Percentiles rank a stretch among this genome's conserved stretches.
Evolutionary conservation across 106 monocot species (phyloP).

Genomic region (Ottelia alismoides): DNA sequence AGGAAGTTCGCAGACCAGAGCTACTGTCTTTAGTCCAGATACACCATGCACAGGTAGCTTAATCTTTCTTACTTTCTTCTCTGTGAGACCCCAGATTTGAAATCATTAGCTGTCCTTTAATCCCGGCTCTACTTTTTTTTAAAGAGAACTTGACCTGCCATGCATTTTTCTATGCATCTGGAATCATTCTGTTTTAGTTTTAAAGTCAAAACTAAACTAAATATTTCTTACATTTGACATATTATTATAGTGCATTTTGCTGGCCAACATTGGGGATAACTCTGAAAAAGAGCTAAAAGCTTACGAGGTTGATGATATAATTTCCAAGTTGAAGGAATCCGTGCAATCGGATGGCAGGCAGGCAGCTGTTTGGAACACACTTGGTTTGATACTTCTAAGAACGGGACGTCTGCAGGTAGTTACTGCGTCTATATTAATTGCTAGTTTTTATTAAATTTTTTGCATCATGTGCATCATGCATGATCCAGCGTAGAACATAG

Average conservation of each 20-base stretch:
- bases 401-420: slow-evolving; percentile 69
- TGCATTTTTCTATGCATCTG: no score
- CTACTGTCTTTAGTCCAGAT: slow-evolving; percentile 82
- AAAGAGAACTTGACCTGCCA: no score
- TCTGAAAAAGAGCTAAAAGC: slow-evolving; percentile 73
- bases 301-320: slow-evolving; percentile 67
- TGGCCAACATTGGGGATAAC: slow-evolving; percentile 38
- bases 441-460: no score
- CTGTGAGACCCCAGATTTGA: no score
- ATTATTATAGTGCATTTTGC: slow-evolving; percentile 81
- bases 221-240: no score
- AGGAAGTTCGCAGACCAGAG: slow-evolving; percentile 72
- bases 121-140: no score
- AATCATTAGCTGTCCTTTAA: no score
- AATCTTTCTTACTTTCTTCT: background rate
- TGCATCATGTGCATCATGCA: no score
- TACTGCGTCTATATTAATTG: no score
- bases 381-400: slow-evolving; percentile 82
- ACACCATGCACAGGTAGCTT: slow-evolving; percentile 87
- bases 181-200: no score
- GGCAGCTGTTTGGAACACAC: slow-evolving; percentile 89
- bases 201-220: no score
- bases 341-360: slow-evolving; percentile 67
- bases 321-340: slow-evolving; percentile 56
- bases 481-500: no score